A percentile compares a stretch with the other conserved stretches of the same genome.
Evolutionary conservation across 73 alveolate species (phyloP).

Genomic region (Blepharisma japonicum): DNA sequence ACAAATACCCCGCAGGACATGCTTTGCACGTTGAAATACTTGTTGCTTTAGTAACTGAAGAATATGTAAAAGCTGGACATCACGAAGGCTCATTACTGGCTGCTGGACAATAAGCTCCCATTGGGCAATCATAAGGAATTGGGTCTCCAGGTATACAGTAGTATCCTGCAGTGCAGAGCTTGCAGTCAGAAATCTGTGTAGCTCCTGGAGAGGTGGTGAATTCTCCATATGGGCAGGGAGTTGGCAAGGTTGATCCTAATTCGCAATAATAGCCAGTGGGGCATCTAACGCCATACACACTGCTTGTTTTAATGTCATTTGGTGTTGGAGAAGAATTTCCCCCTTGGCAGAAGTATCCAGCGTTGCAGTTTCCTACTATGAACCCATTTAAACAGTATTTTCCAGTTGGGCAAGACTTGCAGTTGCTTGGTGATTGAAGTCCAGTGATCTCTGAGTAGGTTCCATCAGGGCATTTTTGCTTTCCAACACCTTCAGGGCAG

Average conservation of each 20-base stretch:
- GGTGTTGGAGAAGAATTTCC: conserved; percentile 58
- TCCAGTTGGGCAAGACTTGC: conserved; percentile 66
- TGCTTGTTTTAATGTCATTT: conserved; percentile 19
- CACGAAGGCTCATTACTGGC: conserved; percentile 36
- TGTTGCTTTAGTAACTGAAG: conserved; percentile 29
- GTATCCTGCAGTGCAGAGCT: conserved; percentile 42
- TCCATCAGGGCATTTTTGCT: conserved; percentile 67
- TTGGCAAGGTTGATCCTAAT: conserved; percentile 26
- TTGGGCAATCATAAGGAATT: conserved; percentile 47
- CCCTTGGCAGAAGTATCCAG: conserved; percentile 60
- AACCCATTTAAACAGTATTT: conserved; percentile 30
- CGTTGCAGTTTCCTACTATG: conserved; percentile 47
- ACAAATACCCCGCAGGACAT: conserved; percentile 52
- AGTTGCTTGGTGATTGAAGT: conserved; percentile 52
- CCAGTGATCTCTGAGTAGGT: conserved; percentile 42
- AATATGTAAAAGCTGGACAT: conserved; percentile 57
- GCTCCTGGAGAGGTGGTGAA: conserved; percentile 36
- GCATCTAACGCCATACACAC: conserved; percentile 38
- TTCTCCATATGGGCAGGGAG: conserved; percentile 63
- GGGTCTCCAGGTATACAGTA: conserved; percentile 40
- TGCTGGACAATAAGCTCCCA: conserved; percentile 56
- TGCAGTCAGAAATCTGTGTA: conserved; percentile 34
- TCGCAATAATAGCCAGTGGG: conserved; percentile 58
- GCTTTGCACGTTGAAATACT: conserved; percentile 30
- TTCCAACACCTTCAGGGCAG: conserved; percentile 67